Base-by-base conservation (phyloP, 305 asterid species). In the Solanum aculeatissimum region DNA sequence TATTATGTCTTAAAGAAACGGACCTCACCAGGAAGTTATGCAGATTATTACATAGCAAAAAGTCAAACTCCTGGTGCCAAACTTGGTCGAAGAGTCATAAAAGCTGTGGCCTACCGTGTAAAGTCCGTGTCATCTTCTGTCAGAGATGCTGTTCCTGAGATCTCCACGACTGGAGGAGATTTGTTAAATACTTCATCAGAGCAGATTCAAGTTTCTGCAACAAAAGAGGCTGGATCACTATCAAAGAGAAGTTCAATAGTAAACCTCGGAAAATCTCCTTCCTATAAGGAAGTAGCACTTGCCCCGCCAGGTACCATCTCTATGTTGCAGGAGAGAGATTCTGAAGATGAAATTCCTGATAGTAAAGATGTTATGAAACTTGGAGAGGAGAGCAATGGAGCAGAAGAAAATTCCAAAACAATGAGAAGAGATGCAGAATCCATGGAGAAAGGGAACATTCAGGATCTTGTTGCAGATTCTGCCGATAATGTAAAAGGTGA, bases 291-390 rank as follows among this genome's bases (percentile, higher is more conserved):
- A 87, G 99, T 97, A 85, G 98, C 99, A 82, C 88, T 97, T 87
- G 99, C 99, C 62, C 99, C 98, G 29, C 99, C 99, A 6, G 99
- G 99, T 85, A 91, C 97, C 87, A 91, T 97, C 86, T 90, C 94
- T 65, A 91, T 91, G 92, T 88, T 97, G 88, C 98, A 95, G 88
- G 92, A 78, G 72, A 90, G 91, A 85, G 90, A 70, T 85, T 89
- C 92, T 58, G 89, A 84, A 81, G 89, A 90, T 87, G 97, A 91
- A 84, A 85, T 85, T 80, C 87, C 87, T 62, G 60, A 85, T 57
- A 79, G 65, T 51, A 89, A 85, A 53, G 93, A 84, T 79, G 81
- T 70, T 79, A 89, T 81, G 80, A 89, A 87, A 86, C 86, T 83
- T 83, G 93, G 85, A 78, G 93, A 90, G 88, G 92, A 88, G 86